These are phyloP conservation scores for Apiospora phragmitis DNA, from an alignment of 2,329 filamentous ascomycete genomes.

Conservation along the genomic window DNA sequence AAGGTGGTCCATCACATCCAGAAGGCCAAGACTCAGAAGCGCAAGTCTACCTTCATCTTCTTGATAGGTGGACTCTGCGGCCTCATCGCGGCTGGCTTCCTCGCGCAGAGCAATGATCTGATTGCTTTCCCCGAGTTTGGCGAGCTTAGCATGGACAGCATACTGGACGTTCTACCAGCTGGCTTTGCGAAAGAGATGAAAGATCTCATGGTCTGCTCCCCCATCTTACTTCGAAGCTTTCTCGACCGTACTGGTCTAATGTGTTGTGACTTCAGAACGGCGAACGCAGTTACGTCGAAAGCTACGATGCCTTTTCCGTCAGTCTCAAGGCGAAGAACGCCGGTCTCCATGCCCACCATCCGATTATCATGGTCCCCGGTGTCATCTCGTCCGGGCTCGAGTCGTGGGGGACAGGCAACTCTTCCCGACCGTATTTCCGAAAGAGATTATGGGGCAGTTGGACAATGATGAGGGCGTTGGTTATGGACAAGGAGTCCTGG, in stretches of 20 bases:
- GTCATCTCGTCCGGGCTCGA: slow-evolving; percentile 97
- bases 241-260: slow-evolving; percentile 8
- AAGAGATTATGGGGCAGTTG: slow-evolving; percentile 96
- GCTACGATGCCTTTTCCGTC: slow-evolving; percentile 92
- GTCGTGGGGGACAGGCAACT: slow-evolving; percentile 89
- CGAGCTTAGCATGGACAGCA: slow-evolving; percentile 79
- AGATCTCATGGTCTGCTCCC: slow-evolving; percentile 70
- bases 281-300: slow-evolving; percentile 78
- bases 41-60: slow-evolving; percentile 81
- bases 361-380: slow-evolving; percentile 95
- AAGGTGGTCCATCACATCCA: slow-evolving; percentile 43
- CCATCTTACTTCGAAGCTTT: slow-evolving; percentile 18
- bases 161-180: slow-evolving; percentile 86
- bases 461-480: slow-evolving; percentile 96
- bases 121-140: slow-evolving; percentile 73
- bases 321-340: slow-evolving; percentile 80
- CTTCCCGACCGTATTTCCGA: slow-evolving; percentile 86
- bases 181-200: slow-evolving; percentile 83
- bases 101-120: slow-evolving; percentile 85
- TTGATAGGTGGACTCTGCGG: slow-evolving; percentile 87
- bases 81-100: slow-evolving; percentile 83
- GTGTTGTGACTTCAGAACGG: slow-evolving; percentile 58
- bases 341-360: slow-evolving; percentile 79
- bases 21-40: slow-evolving; percentile 60
- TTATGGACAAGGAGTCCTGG: slow-evolving; percentile 91